phyloP scores from a whole-genome alignment of 208 protist species.

The Trypanosoma brucei region DNA sequence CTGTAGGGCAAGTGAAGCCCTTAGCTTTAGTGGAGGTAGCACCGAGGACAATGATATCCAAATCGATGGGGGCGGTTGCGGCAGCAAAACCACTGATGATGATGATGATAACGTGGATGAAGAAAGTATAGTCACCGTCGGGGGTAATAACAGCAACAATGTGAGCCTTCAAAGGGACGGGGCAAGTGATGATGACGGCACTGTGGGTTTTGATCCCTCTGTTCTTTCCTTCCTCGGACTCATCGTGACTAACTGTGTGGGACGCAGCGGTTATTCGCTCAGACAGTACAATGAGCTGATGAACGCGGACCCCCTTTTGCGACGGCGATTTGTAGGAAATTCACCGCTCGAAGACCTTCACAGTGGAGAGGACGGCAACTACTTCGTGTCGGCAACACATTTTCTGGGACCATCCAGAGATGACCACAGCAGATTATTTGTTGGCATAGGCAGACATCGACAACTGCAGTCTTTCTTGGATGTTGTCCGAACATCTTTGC shows the following conservation, averaged over 20 bases:
- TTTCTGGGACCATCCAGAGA: too few relatives aligned
- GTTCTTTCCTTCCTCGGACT: conserved; percentile 43
- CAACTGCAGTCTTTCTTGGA: too few relatives aligned
- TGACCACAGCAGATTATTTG: too few relatives aligned
- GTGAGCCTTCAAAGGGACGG: too few relatives aligned
- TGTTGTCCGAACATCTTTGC: too few relatives aligned
- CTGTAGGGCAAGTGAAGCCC: conserved; percentile 5
- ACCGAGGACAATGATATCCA: not conserved
- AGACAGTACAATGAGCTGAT: conserved; percentile 10
- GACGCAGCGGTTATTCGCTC: conserved; percentile 30
- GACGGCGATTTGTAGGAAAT: not conserved
- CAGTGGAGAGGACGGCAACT: too few relatives aligned
- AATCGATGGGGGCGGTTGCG: not conserved
- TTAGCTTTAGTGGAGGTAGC: not conserved
- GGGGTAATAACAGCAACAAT: not conserved
- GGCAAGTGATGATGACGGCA: too few relatives aligned
- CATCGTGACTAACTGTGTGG: conserved; percentile 73
- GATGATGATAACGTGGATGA: conserved; percentile 1
- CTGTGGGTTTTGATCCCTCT: not conserved
- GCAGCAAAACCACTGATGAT: not conserved
- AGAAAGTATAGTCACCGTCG: not conserved
- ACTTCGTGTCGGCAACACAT: too few relatives aligned
- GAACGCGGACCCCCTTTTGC: not conserved
- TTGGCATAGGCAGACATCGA: too few relatives aligned
- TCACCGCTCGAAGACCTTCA: too few relatives aligned